These are phyloP conservation scores for Raphanus sativus DNA, from an alignment of 345 rosid species.

Conservation along the genomic window DNA sequence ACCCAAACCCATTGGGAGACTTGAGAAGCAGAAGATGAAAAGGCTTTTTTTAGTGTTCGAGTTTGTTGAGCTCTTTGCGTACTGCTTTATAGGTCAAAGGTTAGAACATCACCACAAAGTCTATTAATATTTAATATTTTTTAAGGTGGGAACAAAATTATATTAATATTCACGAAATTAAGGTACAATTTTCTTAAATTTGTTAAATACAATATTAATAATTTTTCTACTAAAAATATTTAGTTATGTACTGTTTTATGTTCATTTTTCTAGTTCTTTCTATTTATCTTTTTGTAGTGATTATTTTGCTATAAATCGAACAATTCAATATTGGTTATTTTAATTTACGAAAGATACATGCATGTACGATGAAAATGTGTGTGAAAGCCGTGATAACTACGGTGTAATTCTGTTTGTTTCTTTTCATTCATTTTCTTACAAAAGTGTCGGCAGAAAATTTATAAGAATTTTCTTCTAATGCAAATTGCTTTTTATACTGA, in stretches of 20 bases:
- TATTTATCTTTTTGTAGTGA: slow-evolving; percentile 17
- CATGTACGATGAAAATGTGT: slow-evolving; percentile 23
- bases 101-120: neutral
- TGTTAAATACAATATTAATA: too few relatives aligned
- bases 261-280: neutral
- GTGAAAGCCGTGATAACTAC: slow-evolving; percentile 6
- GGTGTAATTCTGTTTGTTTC: neutral
- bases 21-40: neutral
- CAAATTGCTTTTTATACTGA: neutral
- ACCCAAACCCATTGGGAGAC: slow-evolving; percentile 27
- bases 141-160: too few relatives aligned
- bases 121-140: neutral
- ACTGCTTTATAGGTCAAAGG: slow-evolving; percentile 21
- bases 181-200: too few relatives aligned
- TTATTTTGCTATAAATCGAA: neutral
- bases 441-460: neutral
- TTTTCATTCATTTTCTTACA: neutral
- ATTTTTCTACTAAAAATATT: too few relatives aligned
- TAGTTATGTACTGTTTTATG: too few relatives aligned
- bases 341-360: slow-evolving; percentile 23
- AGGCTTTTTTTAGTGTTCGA: neutral
- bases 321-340: neutral
- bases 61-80: slow-evolving; percentile 17
- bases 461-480: neutral
- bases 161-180: too few relatives aligned